These are phyloP conservation scores for Cyclotella cryptica DNA, from an alignment of 108 stramenopile species.

Conservation along the genomic window DNA sequence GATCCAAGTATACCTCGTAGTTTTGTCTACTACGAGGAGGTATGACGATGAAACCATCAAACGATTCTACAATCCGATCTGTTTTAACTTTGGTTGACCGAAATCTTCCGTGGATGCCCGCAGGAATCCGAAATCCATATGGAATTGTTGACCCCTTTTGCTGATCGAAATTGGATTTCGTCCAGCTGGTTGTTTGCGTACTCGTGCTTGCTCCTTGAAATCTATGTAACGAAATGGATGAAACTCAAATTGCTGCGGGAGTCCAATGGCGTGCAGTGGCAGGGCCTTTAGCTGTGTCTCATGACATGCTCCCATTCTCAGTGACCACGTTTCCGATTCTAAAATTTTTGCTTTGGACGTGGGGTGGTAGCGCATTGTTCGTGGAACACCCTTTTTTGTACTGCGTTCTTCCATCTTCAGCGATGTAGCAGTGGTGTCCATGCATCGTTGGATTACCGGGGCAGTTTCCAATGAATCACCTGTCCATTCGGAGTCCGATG, in stretches of 20 bases:
- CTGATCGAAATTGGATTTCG: neutral
- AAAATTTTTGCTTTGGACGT: slow-evolving; percentile 1
- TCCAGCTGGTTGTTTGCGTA: no score
- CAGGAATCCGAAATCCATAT: slow-evolving; percentile 18
- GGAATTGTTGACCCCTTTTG: neutral
- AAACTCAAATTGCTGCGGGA: neutral
- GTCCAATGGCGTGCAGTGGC: neutral
- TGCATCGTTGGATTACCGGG: no score
- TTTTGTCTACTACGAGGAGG: neutral
- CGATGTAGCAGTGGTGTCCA: neutral
- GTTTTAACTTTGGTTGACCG: neutral
- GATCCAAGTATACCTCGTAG: slow-evolving; percentile 1
- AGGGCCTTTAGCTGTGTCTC: neutral
- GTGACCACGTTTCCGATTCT: neutral
- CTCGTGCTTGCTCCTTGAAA: no score
- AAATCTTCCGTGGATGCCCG: neutral
- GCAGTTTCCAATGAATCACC: no score
- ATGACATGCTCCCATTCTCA: neutral
- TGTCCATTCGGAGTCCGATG: no score
- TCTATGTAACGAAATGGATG: neutral
- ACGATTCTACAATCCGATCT: slow-evolving; percentile 9
- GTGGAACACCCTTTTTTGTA: neutral
- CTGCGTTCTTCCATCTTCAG: no score
- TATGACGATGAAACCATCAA: slow-evolving; percentile 12
- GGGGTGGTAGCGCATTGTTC: neutral